phyloP scores from a whole-genome alignment of 176 grass and related monocot species.

The Bolboschoenus planiculmis region DNA sequence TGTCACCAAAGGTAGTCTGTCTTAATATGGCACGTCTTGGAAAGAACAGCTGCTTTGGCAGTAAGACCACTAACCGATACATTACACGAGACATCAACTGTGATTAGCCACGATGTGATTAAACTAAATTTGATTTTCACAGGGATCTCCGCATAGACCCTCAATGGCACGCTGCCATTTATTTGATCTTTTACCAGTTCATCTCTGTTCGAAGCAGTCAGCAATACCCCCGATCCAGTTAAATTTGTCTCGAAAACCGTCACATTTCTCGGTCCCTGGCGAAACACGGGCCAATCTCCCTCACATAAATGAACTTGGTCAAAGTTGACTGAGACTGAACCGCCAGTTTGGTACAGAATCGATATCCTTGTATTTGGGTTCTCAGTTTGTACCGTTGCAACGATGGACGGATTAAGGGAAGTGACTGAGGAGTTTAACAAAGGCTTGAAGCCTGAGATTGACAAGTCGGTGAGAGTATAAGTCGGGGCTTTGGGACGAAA shows the following conservation, averaged over 20 bases:
- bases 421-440: background rate
- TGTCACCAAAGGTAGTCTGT: slow-evolving; percentile 11
- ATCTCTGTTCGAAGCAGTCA: slow-evolving; percentile 16
- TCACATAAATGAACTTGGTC: slow-evolving; percentile 27
- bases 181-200: slow-evolving; percentile 14
- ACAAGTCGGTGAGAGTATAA: slow-evolving; percentile 52
- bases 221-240: slow-evolving; percentile 12
- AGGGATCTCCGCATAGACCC: slow-evolving; percentile 29
- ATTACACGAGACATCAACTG: slow-evolving; percentile 49
- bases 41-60: slow-evolving; percentile 24
- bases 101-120: slow-evolving; percentile 55
- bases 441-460: slow-evolving; percentile 32
- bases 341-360: slow-evolving; percentile 53
- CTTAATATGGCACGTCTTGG: slow-evolving; percentile 21
- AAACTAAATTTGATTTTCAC: slow-evolving; percentile 44
- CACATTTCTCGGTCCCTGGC: slow-evolving; percentile 49
- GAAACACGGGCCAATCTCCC: slow-evolving; percentile 62
- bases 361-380: slow-evolving; percentile 51
- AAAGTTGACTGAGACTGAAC: slow-evolving; percentile 34
- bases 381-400: slow-evolving; percentile 42
- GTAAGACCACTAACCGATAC: slow-evolving; percentile 42
- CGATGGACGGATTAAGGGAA: slow-evolving; percentile 24
- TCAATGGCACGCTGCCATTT: slow-evolving; percentile 38
- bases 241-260: slow-evolving; percentile 35
- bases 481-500: slow-evolving; percentile 51